These are phyloP conservation scores for Trichothecium sympodiale DNA, from an alignment of 2,329 filamentous ascomycete genomes.

Conservation along the genomic window DNA sequence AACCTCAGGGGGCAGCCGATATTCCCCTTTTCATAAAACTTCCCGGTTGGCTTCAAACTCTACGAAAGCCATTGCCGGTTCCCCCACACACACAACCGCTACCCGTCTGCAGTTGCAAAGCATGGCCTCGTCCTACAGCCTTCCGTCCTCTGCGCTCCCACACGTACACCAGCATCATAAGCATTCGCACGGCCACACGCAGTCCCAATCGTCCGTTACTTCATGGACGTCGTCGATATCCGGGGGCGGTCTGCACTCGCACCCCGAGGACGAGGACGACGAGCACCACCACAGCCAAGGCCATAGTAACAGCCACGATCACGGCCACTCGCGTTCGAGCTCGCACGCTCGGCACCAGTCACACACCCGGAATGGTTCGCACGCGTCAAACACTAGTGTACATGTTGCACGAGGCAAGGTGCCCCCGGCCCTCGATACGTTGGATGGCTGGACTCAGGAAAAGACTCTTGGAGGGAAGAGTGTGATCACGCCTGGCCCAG, in stretches of 20 bases:
- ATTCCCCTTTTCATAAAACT: background rate
- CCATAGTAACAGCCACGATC: slow-evolving; percentile 19
- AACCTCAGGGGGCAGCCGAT: no score
- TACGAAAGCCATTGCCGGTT: no score
- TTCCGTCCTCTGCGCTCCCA: slow-evolving; percentile 39
- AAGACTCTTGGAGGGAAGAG: slow-evolving; percentile 28
- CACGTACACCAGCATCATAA: slow-evolving; percentile 33
- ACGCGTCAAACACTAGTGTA: slow-evolving; percentile 17
- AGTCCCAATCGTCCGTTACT: slow-evolving; percentile 27
- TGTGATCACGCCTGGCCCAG: slow-evolving; percentile 22
- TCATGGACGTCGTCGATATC: slow-evolving; percentile 24
- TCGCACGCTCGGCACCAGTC: slow-evolving; percentile 15
- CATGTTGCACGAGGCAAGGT: slow-evolving; percentile 18
- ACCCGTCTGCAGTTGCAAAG: slow-evolving; percentile 3
- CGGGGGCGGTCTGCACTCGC: slow-evolving; percentile 17
- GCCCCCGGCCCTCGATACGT: slow-evolving; percentile 20
- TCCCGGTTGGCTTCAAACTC: no score
- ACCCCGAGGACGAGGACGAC: slow-evolving; percentile 18
- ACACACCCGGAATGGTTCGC: slow-evolving; percentile 18
- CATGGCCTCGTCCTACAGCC: slow-evolving; percentile 42
- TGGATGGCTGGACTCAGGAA: slow-evolving; percentile 29
- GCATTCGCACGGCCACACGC: slow-evolving; percentile 25
- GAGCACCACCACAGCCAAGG: slow-evolving; percentile 19
- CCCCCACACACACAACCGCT: no score
- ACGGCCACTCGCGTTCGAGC: slow-evolving; percentile 14